These are phyloP conservation scores for Neoboletus magnificus DNA, from an alignment of 768 basidiomycete species.

Conservation along the genomic window DNA sequence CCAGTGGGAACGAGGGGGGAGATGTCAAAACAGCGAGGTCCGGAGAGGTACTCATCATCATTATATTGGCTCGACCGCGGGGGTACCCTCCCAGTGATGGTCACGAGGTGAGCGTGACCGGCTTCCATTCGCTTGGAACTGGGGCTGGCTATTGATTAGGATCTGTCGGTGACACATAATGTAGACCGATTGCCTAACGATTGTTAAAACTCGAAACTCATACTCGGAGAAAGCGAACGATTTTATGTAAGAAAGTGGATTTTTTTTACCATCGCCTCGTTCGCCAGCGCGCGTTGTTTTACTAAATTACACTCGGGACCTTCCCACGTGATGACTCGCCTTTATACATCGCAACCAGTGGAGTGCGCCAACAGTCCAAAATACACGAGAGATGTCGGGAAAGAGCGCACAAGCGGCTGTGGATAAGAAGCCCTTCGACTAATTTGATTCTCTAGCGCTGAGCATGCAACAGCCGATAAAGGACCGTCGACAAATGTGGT, in stretches of 20 bases:
- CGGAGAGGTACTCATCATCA: no score
- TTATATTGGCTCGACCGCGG: not conserved
- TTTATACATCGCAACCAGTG: not conserved
- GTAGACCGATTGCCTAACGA: not conserved
- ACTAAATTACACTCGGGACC: no score
- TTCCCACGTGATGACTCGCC: not conserved
- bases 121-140: not conserved
- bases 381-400: not conserved
- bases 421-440: not conserved
- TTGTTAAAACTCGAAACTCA: no score
- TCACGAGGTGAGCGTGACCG: not conserved
- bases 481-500: not conserved
- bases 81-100: slow-evolving; percentile 18
- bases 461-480: not conserved
- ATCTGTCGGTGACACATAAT: not conserved
- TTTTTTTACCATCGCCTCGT: no score
- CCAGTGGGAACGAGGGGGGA: not conserved
- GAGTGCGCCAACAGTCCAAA: not conserved
- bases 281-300: no score
- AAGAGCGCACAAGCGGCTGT: not conserved
- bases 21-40: not conserved
- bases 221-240: no score
- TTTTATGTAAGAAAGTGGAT: no score
- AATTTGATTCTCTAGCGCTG: not conserved
- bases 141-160: not conserved